Evolutionary conservation across 2,329 filamentous ascomycete species (phyloP).

Genomic region (Chaetomiaceae sp.): DNA sequence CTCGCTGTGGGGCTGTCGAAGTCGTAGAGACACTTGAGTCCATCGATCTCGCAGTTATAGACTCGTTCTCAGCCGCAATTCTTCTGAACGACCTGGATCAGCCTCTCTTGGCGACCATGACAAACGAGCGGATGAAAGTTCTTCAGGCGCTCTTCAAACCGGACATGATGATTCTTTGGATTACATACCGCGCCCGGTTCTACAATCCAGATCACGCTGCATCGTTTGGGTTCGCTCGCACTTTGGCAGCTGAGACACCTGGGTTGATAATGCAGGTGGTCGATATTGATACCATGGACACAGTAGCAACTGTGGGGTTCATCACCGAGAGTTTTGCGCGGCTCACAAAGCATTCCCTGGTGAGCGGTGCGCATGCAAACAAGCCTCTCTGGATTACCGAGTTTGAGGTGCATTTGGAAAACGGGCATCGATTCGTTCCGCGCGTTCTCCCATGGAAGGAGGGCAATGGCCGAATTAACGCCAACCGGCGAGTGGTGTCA

Average conservation of each 20-base stretch:
- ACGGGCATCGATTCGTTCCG: slow-evolving; percentile 34
- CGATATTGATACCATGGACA: slow-evolving; percentile 27
- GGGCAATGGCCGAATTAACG: slow-evolving; percentile 38
- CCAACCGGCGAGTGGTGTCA: slow-evolving; percentile 35
- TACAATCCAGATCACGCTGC: slow-evolving; percentile 30
- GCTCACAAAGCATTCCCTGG: slow-evolving; percentile 17
- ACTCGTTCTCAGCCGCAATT: slow-evolving; percentile 32
- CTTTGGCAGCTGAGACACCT: slow-evolving; percentile 32
- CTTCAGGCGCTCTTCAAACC: slow-evolving; percentile 29
- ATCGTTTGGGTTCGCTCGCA: slow-evolving; percentile 33
- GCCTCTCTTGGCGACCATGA: slow-evolving; percentile 35
- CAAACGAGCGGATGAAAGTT: slow-evolving; percentile 27
- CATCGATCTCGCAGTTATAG: slow-evolving; percentile 21
- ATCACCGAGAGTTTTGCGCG: slow-evolving; percentile 26
- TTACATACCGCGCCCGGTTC: slow-evolving; percentile 26
- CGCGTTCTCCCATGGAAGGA: slow-evolving; percentile 38
- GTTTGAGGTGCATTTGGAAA: slow-evolving; percentile 37
- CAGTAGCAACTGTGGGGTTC: background rate
- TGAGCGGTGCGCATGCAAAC: background rate
- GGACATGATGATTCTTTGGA: slow-evolving; percentile 32
- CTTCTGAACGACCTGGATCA: slow-evolving; percentile 37
- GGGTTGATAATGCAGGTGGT: slow-evolving; percentile 32
- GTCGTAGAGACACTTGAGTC: slow-evolving; percentile 28
- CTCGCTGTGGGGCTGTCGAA: slow-evolving; percentile 23
- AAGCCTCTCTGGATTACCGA: slow-evolving; percentile 33